Conservation (phyloP, 768 basidiomycete genomes). For the Serendipita sp. region DNA sequence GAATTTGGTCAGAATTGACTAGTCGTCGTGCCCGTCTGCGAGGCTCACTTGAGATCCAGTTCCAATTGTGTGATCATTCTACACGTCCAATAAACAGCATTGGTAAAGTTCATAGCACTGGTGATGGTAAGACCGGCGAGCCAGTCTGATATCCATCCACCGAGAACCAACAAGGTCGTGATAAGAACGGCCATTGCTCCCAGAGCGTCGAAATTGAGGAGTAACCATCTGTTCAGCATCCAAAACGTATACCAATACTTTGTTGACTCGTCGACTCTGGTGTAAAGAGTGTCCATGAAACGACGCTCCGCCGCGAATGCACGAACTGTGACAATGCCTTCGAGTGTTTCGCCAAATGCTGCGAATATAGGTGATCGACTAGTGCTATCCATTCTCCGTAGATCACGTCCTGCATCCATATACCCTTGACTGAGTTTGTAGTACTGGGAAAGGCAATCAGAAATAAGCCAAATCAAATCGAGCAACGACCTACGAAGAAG, state of each 20-base stretch:
- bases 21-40: too few relatives aligned
- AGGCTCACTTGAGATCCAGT: slow-evolving; percentile 48
- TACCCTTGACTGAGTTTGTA: slow-evolving; percentile 11
- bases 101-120: slow-evolving; percentile 49
- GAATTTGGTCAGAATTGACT: too few relatives aligned
- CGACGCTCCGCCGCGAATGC: slow-evolving; percentile 71
- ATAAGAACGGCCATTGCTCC: slow-evolving; percentile 58
- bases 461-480: not conserved
- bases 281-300: slow-evolving; percentile 61
- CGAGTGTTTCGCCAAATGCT: slow-evolving; percentile 35
- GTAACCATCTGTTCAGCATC: slow-evolving; percentile 81
- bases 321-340: slow-evolving; percentile 69
- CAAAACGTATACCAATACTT: slow-evolving; percentile 42
- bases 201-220: slow-evolving; percentile 67
- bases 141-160: slow-evolving; percentile 27
- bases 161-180: slow-evolving; percentile 62
- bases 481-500: slow-evolving; percentile 22
- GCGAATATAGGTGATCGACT: slow-evolving; percentile 72
- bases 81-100: slow-evolving; percentile 22
- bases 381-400: slow-evolving; percentile 88
- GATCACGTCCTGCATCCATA: slow-evolving; percentile 59
- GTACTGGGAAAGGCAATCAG: not conserved
- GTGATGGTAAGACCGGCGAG: slow-evolving; percentile 47
- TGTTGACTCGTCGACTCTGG: slow-evolving; percentile 61
- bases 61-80: slow-evolving; percentile 40